phyloP scores from a whole-genome alignment of 2,329 filamentous ascomycete species.

The Westerdykella sp. region DNA sequence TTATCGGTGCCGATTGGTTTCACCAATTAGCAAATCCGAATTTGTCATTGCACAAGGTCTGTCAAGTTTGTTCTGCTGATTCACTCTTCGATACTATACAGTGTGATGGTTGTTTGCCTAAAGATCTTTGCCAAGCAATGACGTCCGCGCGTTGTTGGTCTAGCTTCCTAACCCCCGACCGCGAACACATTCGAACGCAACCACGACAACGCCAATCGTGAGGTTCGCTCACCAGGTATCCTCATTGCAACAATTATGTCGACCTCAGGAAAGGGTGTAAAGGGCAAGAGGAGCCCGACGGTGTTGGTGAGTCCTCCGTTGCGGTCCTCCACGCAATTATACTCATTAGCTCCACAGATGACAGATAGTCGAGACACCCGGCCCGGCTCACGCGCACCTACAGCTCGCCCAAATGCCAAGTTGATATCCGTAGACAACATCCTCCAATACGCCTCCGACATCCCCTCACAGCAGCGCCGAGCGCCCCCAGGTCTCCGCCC shows the following conservation, averaged over 20 bases:
- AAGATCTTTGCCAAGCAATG: background rate
- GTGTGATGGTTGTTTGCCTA: background rate
- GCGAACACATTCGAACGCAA: too few relatives aligned
- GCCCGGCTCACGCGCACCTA: conserved; percentile 18
- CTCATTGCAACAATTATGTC: background rate
- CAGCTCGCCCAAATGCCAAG: conserved; percentile 51
- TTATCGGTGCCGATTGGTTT: background rate
- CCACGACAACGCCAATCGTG: too few relatives aligned
- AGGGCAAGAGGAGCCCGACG: conserved; percentile 36
- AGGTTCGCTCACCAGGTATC: too few relatives aligned
- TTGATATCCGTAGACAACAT: conserved; percentile 88
- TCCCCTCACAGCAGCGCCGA: conserved; percentile 87
- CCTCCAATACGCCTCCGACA: conserved; percentile 86
- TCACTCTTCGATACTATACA: background rate
- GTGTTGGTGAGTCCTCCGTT: conserved; percentile 16
- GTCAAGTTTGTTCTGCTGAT: background rate
- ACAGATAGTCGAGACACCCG: conserved; percentile 51
- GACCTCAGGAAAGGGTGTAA: conserved; percentile 8
- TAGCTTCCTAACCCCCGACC: background rate
- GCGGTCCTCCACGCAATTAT: conserved; percentile 1
- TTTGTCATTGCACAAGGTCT: background rate
- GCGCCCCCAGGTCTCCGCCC: conserved; percentile 55
- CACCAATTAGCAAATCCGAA: background rate
- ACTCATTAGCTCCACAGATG: conserved; percentile 38
- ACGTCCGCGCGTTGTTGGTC: background rate